Conservation (phyloP, 2,329 filamentous ascomycete genomes). For the Pseudogymnoascus pannorum region DNA sequence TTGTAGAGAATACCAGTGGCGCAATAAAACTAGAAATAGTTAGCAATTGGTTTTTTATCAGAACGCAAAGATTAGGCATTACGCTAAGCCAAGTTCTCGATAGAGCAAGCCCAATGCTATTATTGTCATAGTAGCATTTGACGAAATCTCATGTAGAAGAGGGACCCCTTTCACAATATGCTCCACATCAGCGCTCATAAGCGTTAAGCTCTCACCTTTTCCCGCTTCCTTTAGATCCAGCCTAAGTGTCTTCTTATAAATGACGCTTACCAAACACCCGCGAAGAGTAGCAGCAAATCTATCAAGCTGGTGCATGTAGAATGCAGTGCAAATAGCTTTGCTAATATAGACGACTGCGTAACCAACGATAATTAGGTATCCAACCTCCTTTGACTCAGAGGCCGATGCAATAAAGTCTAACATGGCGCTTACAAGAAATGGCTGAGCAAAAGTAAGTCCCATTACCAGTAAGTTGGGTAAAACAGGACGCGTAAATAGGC, state of each 20-base stretch:
- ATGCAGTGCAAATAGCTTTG: not conserved
- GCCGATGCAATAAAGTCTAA: not conserved
- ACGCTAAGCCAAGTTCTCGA: slow-evolving; percentile 24
- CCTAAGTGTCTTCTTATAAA: slow-evolving; percentile 23
- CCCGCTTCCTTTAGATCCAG: not conserved
- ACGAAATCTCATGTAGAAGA: slow-evolving; percentile 27
- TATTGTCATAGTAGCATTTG: slow-evolving; percentile 23
- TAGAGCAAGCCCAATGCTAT: slow-evolving; percentile 27
- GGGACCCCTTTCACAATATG: slow-evolving; percentile 31
- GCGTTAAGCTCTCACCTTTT: slow-evolving; percentile 20
- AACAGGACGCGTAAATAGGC: not conserved
- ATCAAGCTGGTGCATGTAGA: slow-evolving; percentile 12
- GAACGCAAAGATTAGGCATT: too few relatives aligned
- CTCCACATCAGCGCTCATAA: slow-evolving; percentile 38
- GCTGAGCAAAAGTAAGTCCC: not conserved
- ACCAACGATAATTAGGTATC: not conserved
- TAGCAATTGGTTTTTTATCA: not conserved
- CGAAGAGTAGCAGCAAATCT: slow-evolving; percentile 21
- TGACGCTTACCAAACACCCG: slow-evolving; percentile 22
- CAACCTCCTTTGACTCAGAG: slow-evolving; percentile 1
- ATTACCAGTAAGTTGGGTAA: not conserved
- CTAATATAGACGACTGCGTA: not conserved
- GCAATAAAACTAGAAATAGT: not conserved
- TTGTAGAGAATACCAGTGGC: not conserved
- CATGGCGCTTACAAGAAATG: not conserved